phyloP scores from a whole-genome alignment of 2,329 filamentous ascomycete genomes.

The Fusarium solani-melongenae region DNA sequence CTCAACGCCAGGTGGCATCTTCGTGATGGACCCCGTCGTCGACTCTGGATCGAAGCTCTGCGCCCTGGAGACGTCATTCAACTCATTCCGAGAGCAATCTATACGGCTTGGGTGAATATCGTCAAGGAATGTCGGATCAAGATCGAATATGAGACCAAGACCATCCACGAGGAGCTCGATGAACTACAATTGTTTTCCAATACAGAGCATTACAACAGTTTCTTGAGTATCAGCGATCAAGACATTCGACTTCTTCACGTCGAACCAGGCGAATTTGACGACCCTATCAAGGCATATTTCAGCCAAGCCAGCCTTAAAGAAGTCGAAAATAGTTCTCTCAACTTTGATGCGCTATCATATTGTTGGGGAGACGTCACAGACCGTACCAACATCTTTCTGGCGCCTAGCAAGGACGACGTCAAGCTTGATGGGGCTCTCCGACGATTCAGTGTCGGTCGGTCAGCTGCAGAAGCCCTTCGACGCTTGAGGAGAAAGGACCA shows the following conservation, averaged over 20 bases:
- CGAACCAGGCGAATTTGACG: constrained; percentile 15
- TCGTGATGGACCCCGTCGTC: background rate
- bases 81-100: constrained; percentile 28
- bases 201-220: background rate
- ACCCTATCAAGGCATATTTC: constrained; percentile 12
- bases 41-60: constrained; percentile 23
- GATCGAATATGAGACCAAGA: constrained; percentile 20
- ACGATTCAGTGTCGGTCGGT: constrained; percentile 18
- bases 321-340: background rate
- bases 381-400: constrained; percentile 5
- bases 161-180: background rate
- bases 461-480: constrained; percentile 15
- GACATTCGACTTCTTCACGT: constrained; percentile 24
- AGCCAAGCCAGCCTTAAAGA: constrained; percentile 1
- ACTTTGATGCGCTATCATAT: constrained; percentile 26
- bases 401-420: fast-evolving
- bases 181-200: background rate
- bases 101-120: constrained; percentile 33
- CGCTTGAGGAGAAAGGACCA: background rate
- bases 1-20: constrained; percentile 6
- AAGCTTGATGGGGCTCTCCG: fast-evolving
- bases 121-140: constrained; percentile 19
- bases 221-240: background rate
- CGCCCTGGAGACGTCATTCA: constrained; percentile 24
- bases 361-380: constrained; percentile 27